These are phyloP conservation scores for Zizania latifolia DNA, from an alignment of 176 grass and related monocot genomes.

Conservation along the genomic window DNA sequence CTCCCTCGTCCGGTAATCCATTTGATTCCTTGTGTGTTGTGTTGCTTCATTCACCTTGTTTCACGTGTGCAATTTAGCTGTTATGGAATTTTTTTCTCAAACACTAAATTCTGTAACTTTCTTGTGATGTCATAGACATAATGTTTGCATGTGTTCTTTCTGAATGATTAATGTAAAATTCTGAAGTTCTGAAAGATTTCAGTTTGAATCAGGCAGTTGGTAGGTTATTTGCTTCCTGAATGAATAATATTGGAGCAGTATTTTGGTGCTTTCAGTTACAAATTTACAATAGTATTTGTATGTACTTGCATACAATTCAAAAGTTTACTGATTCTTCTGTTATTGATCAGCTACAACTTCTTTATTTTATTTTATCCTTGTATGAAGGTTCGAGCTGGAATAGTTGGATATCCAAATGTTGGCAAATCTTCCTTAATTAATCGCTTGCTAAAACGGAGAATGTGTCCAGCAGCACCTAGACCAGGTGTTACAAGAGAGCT, in stretches of 20 bases:
- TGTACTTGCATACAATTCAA: not conserved
- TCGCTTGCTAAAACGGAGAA: constrained; percentile 88
- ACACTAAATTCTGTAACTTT: not conserved
- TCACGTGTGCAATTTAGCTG: not conserved
- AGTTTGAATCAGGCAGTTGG: not conserved
- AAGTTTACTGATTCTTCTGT: not conserved
- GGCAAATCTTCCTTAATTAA: constrained; percentile 98
- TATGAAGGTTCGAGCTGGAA: constrained; percentile 86
- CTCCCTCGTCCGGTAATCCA: constrained; percentile 79
- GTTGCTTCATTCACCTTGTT: not conserved
- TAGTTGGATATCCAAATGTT: constrained; percentile 98
- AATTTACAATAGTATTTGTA: not conserved
- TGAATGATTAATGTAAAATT: not conserved
- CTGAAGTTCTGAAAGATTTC: not conserved
- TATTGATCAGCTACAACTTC: not conserved
- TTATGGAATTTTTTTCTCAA: not conserved
- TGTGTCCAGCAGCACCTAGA: constrained; percentile 93
- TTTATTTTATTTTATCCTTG: not conserved
- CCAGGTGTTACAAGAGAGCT: constrained; percentile 98
- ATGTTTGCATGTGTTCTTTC: not conserved
- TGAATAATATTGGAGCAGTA: not conserved
- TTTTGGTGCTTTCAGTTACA: not conserved
- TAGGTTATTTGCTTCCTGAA: not conserved
- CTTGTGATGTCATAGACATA: not conserved
- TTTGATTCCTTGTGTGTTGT: constrained; percentile 22